Conservation (phyloP, 2,329 filamentous ascomycete genomes). For the Daldinia sp. region DNA sequence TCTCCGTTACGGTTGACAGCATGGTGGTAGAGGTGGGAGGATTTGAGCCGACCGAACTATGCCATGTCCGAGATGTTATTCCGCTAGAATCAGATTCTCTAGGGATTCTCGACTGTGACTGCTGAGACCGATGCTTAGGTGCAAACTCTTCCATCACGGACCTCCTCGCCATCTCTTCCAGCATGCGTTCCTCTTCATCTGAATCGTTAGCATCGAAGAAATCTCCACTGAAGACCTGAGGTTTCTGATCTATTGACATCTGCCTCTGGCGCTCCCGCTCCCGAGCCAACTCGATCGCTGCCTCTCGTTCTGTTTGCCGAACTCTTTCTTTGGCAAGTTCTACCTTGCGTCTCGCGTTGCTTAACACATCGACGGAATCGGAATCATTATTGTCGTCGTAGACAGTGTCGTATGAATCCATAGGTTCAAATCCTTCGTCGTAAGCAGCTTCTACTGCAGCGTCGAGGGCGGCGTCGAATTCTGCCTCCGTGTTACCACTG, state of each 20-base stretch:
- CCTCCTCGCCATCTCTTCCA: conserved; percentile 90
- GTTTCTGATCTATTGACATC: conserved; percentile 55
- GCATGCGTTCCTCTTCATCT: conserved; percentile 78
- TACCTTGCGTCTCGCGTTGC: conserved; percentile 72
- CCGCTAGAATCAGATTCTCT: conserved; percentile 86
- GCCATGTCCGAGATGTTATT: conserved; percentile 81
- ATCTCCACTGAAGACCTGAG: conserved; percentile 65
- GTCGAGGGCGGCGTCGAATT: conserved; percentile 94
- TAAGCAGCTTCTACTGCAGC: conserved; percentile 97
- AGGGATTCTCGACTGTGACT: conserved; percentile 68
- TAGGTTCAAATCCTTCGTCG: conserved; percentile 87
- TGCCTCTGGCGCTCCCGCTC: conserved; percentile 68
- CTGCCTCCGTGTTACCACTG: conserved; percentile 83
- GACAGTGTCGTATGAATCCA: conserved; percentile 61
- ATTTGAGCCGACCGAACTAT: conserved; percentile 81
- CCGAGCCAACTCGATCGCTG: conserved; percentile 69
- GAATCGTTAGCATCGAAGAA: conserved; percentile 74
- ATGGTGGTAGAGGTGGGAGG: conserved; percentile 75
- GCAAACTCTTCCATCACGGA: conserved; percentile 87
- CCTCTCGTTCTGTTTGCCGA: conserved; percentile 78
- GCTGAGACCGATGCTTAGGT: conserved; percentile 74
- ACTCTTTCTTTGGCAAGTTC: conserved; percentile 82
- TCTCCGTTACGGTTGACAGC: conserved; percentile 80
- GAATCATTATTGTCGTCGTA: conserved; percentile 53
- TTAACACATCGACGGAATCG: conserved; percentile 60